Base-by-base conservation (phyloP, 2,329 filamentous ascomycete species). In the Microsporum canis region DNA sequence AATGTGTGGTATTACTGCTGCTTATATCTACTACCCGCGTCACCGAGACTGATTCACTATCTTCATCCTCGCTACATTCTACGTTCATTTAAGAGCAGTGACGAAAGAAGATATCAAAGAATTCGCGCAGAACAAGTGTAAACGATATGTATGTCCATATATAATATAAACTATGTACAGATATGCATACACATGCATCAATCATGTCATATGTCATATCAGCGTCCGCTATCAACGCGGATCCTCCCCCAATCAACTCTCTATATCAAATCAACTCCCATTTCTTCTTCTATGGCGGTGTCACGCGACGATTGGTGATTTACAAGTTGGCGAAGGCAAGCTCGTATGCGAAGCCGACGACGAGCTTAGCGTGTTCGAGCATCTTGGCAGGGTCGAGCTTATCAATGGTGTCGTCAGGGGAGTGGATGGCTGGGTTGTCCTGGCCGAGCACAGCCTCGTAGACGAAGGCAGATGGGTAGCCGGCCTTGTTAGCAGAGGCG, bases 331-430 rank as follows among this genome's bases (percentile, higher is more conserved):
- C 43, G 58, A 89, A 89, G 7, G 86, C 89, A 63, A 95, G 81
- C 77, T 96, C 91, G 69, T 91, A 92, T 3, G 86, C 89, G 67
- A 95, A 81, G 3, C 87, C 88, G 36, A 95, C 78, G 1, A 89
- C 94, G 80, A 96, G 82, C 71, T 85, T 87, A 27, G 89, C 89
- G 74, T 96, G 91, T 77, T 96, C 86, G 38, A 94, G 80, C 90
- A 96, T 95, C 73, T 96, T 91, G 71, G 91, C 85, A 71, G 95
- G 95, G 67, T 85, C 85, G 62, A 91, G 75, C 65, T 84, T 85
- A 69, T 87, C 80, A 65, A 91, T 83, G 68, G 82, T 83, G 70
- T 91, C 88, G 63, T 86, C 81, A 0, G 85, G 85, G 0, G 84
- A 84, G 75, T 91, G 88, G 65, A 91, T 91, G 71, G 85, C 83